phyloP scores from a whole-genome alignment of 441 rosid species.

The Populus hybrid region DNA sequence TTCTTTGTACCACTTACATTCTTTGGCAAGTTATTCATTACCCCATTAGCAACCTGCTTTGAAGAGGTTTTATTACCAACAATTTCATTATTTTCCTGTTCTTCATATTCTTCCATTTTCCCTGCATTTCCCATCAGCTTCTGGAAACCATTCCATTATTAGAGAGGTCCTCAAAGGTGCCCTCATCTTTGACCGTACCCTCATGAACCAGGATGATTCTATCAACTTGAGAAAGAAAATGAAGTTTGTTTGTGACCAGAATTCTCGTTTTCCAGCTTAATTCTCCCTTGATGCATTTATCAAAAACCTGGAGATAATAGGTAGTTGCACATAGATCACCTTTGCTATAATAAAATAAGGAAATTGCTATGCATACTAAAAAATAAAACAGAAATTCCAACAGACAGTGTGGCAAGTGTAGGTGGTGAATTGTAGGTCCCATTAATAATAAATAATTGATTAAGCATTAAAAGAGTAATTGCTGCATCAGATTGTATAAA shows the following conservation, averaged over 20 bases:
- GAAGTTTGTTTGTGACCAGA: slow-evolving; percentile 96
- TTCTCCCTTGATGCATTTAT: slow-evolving; percentile 82
- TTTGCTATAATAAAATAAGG: too few relatives aligned
- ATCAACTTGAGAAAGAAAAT: slow-evolving; percentile 94
- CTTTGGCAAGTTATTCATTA: slow-evolving; percentile 32
- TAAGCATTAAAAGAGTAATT: not conserved
- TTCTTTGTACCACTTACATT: slow-evolving; percentile 42
- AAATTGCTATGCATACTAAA: too few relatives aligned
- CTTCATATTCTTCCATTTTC: slow-evolving; percentile 91
- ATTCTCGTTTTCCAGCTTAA: slow-evolving; percentile 80
- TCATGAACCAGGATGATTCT: slow-evolving; percentile 78
- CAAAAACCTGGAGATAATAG: slow-evolving; percentile 67
- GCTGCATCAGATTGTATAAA: not conserved
- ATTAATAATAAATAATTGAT: too few relatives aligned
- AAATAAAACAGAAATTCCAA: too few relatives aligned
- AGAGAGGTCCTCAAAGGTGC: slow-evolving; percentile 88
- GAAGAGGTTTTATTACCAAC: slow-evolving; percentile 33
- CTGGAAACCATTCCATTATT: slow-evolving; percentile 66
- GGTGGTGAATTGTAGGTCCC: too few relatives aligned
- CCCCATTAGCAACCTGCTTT: slow-evolving; percentile 57
- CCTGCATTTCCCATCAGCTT: slow-evolving; percentile 31
- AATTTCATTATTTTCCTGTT: slow-evolving; percentile 44
- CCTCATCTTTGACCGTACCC: slow-evolving; percentile 84
- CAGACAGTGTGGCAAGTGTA: too few relatives aligned
- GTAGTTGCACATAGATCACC: slow-evolving; percentile 13